Evolutionary conservation across 345 rosid species (phyloP), one percentile per base, ranked within the genome.

Genomic region (Eutrema heterophyllum): DNA sequence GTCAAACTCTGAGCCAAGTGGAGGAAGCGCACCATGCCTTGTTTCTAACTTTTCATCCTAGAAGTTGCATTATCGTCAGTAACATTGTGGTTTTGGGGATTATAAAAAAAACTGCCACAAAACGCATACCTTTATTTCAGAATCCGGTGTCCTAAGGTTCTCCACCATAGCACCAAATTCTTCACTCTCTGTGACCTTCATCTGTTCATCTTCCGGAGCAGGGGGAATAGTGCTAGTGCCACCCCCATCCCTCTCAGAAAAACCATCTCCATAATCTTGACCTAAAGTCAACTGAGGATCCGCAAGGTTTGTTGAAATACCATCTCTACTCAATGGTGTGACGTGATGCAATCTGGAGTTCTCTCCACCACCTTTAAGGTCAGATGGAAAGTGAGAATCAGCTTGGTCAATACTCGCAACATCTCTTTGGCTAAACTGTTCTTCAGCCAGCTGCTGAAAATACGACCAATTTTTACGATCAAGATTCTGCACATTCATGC

Each of bases 391-490:
- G 73, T 71, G 76, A 44, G 80, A 69, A 74, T 74, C 85, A 80
- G 82, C 84, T 80, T 85, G 87, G 78, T 86, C 90, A 67, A 85
- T 80, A 50, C 82, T 75, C 76, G 87, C 82, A 75, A 75, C 79
- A 79, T 83, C 92, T 65, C 79, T 84, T 48, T 78, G 80, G 63
- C 70, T 76, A 83, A 78, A 82, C 58, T 84, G 89, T 58, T 75
- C 91, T 30, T 82, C 87, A n/a, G 90, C 98, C 86, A 93, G 80
- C 78, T 89, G 86, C 76, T 82, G 96, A 83, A 90, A 90, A 76
- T 87, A 87, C 2, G 98, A 93, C 97, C 97, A 89, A 69, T 29
- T 89, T 80, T 87, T 90, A 48, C 86, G 96, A 44, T 93, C 92
- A 67, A 68, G 86, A 79, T 85, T 88, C 81, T 86, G 84, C 87